phyloP scores from a whole-genome alignment of 1,139 yeast genomes.

The Nakaseomyces bracarensis region DNA sequence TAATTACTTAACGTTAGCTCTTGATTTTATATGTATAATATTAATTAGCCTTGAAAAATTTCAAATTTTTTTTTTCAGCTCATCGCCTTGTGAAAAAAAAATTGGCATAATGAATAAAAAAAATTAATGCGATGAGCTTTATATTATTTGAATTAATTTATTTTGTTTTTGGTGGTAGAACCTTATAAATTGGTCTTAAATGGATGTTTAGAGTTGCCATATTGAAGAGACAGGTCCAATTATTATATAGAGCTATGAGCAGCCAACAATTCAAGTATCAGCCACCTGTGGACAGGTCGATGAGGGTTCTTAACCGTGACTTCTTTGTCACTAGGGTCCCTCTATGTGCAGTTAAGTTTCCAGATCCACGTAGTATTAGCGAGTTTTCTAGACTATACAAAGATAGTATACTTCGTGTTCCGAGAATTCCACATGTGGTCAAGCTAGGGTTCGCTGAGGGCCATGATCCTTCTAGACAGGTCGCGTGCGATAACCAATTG shows the following conservation, averaged over 20 bases:
- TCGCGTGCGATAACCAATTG: slow-evolving; percentile 27
- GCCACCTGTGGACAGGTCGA: slow-evolving; percentile 64
- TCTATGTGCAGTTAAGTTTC: slow-evolving; percentile 59
- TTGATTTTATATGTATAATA: background rate
- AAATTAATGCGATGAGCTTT: slow-evolving; percentile 4
- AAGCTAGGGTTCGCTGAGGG: slow-evolving; percentile 32
- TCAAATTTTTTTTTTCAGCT: slow-evolving; percentile 6
- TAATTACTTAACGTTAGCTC: too few relatives aligned
- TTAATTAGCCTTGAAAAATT: slow-evolving; percentile 8
- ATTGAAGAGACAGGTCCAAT: background rate
- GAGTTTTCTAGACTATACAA: slow-evolving; percentile 41
- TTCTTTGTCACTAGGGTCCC: slow-evolving; percentile 51
- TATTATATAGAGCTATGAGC: background rate
- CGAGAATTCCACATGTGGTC: slow-evolving; percentile 59
- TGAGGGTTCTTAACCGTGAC: slow-evolving; percentile 57
- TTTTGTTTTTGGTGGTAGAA: too few relatives aligned
- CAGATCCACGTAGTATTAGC: slow-evolving; percentile 56
- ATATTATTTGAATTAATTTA: too few relatives aligned
- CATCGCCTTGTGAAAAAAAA: slow-evolving; percentile 5
- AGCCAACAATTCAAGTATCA: slow-evolving; percentile 2
- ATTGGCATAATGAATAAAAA: background rate
- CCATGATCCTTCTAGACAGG: slow-evolving; percentile 12
- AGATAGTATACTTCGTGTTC: slow-evolving; percentile 51
- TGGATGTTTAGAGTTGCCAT: slow-evolving; percentile 1
- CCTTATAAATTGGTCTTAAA: too few relatives aligned